Conservation (phyloP, 2,329 filamentous ascomycete species). For the Cordyceps farinosa region DNA sequence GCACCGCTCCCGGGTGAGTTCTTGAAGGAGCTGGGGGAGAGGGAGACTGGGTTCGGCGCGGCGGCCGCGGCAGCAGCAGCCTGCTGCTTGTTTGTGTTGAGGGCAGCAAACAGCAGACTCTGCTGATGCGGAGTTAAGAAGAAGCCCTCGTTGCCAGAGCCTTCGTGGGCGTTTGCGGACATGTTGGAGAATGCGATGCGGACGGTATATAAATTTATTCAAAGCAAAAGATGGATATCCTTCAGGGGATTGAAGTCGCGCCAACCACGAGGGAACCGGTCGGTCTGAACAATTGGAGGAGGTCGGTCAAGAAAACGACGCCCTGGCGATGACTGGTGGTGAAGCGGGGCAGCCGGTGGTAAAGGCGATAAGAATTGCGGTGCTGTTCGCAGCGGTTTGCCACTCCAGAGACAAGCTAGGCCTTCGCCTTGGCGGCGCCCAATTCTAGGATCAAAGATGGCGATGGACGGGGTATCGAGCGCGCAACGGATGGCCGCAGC, state of each 20-base stretch:
- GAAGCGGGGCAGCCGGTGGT: slow-evolving; percentile 12
- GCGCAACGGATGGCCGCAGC: neutral
- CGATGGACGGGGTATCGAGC: neutral
- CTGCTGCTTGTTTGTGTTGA: slow-evolving; percentile 63
- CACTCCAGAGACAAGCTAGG: neutral
- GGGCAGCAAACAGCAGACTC: slow-evolving; percentile 69
- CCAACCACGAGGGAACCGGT: neutral
- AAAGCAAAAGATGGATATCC: neutral
- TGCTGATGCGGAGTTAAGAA: slow-evolving; percentile 74
- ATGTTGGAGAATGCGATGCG: slow-evolving; percentile 31
- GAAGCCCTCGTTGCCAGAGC: slow-evolving; percentile 49
- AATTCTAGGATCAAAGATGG: neutral
- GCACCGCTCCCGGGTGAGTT: slow-evolving; percentile 46
- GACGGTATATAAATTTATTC: neutral
- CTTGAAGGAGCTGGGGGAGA: slow-evolving; percentile 49
- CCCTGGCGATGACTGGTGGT: slow-evolving; percentile 13
- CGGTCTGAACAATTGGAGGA: neutral
- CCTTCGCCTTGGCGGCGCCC: slow-evolving; percentile 13
- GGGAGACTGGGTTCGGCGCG: slow-evolving; percentile 37
- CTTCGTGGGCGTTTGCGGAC: slow-evolving; percentile 44
- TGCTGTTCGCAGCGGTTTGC: neutral
- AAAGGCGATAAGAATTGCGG: neutral
- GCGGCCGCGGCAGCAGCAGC: slow-evolving; percentile 26
- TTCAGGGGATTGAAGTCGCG: neutral
- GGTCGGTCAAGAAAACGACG: slow-evolving; percentile 1